Evolutionary conservation across 352 stramenopile genomes (phyloP).

Genomic region (Plasmopara muralis): DNA sequence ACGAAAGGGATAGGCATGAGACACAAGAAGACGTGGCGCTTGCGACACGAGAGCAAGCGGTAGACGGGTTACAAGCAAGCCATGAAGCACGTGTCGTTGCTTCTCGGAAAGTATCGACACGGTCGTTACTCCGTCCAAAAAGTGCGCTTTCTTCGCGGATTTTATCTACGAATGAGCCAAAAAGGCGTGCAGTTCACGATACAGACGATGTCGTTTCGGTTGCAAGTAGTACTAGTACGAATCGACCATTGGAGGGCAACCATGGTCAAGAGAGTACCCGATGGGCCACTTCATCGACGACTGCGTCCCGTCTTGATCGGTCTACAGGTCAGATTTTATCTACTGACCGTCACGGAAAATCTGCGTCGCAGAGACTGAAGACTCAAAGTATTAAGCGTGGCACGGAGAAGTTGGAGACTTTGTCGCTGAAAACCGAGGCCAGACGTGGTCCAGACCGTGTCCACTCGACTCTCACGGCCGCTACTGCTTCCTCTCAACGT

Average conservation of each 20-base stretch:
- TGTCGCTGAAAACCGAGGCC: slow-evolving; percentile 22
- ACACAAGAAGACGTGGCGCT: too few relatives aligned
- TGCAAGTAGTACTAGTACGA: neutral
- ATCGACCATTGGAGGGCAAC: neutral
- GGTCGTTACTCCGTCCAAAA: slow-evolving; percentile 39
- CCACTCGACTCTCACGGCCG: slow-evolving; percentile 14
- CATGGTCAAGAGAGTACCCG: neutral
- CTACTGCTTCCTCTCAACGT: slow-evolving; percentile 19
- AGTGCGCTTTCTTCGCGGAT: slow-evolving; percentile 16
- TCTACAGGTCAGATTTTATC: neutral
- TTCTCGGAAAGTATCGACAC: slow-evolving; percentile 8
- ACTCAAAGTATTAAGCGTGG: too few relatives aligned
- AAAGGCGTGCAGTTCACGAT: neutral
- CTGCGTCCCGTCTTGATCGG: neutral
- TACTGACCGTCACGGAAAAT: neutral
- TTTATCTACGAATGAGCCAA: neutral
- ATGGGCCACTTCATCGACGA: neutral
- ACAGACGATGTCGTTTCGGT: neutral
- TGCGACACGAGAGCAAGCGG: neutral
- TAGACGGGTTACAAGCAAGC: slow-evolving; percentile 17
- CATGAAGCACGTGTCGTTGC: slow-evolving; percentile 8
- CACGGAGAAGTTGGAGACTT: too few relatives aligned
- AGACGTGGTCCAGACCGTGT: slow-evolving; percentile 25
- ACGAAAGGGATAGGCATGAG: too few relatives aligned
- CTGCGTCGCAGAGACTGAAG: neutral